Evolutionary conservation across 2,329 filamentous ascomycete genomes (phyloP), one percentile per base, ranked within the genome.

Genomic region (Penicillium sp.): DNA sequence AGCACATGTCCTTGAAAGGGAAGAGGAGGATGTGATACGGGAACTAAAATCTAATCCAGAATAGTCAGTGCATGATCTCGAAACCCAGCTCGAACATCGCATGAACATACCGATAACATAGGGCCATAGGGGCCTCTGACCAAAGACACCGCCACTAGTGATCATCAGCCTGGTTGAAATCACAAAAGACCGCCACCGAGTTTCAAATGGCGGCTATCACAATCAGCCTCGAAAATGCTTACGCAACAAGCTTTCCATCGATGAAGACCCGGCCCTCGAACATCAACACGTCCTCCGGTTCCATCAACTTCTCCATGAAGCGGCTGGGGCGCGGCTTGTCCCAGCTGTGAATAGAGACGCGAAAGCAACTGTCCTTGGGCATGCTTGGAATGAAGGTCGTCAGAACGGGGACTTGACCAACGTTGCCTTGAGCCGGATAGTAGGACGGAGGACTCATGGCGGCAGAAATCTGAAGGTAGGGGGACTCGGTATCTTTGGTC

Each of bases 271-370:
- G 80, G 40, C 85, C 82, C 67, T 90, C 86, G 59, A 88, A 89
- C 54, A 82, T 77, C 57, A 85, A 75, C 15, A 79, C 65, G 44
- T 88, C 81, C 8, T 80, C 70, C 43, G 82, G 77, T 57, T 84
- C 82, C 73, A 81, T 84, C 66, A 84, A 79, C 43, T 76, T 75
- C 56, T 79, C 79, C 31, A 84, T 80, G 62, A 82, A 79, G 43
- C 83, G 79, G 61, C 84, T 88, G 51, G 85, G 74, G 18, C 78
- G 76, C 6, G 87, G 86, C 4, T 77, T 79, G 15, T 81, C 81
- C 89, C 89, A 93, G 55, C 82, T 86, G 73, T 92, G 89, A 47
- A 93, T 79, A 2, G 89, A 92, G 48, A 92, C 80, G 58, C 86
- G 83, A 71, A 92, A 92, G 0, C 83, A 79, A 26, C 76, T 77